Evolutionary conservation across 805 yeast species (phyloP), one percentile per base, ranked within the genome.

Genomic region (Hanseniaspora hatyaiensis): DNA sequence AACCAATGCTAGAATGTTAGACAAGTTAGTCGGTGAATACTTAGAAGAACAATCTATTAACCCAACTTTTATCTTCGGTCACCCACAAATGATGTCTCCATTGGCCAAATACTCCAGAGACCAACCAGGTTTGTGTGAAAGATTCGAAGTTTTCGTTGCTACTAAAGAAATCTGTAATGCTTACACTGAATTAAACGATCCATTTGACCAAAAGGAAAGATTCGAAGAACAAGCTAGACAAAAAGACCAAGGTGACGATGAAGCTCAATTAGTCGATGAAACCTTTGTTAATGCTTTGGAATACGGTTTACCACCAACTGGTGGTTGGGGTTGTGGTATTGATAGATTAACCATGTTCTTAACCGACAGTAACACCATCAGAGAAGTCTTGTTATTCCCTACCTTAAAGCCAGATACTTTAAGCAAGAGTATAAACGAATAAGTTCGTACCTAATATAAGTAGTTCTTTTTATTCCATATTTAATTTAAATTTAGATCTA

Each of bases 321-420:
- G 94, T 67, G 98, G 98, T 58, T 89, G 97, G 97, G 98, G 98
- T 59, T 82, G 95, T 71, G 98, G 98, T 76, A 88, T 89, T 57
- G 98, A 89, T 70, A 82, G 98, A 74, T 66, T 89, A 63, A 87
- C 96, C 62, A 89, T 89, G 98, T 92, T 92, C 74, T 77, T 92
- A 71, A 92, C 97, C 53, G 79, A 92, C 69, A 84, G 95, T 51
- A 83, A 87, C 73, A 84, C 96, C 57, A 89, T 89, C 63, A 86
- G 96, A 80, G 98, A 89, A 73, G 97, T 89, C 41, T 74, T 89
- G 58, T 72, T 92, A 66, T 89, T 89, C 94, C 98, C 98, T 67
- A 88, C 97, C 53, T 85, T 89, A 78, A 92, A 88, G 74, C 98
- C 97, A 39, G 98, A 92, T 63, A 74, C 55, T 38, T 53, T 61